A percentile compares a stretch with the other conserved stretches of the same genome.
phyloP scores from a whole-genome alignment of 768 basidiomycete genomes.

The Cyclocybe cylindracea region DNA sequence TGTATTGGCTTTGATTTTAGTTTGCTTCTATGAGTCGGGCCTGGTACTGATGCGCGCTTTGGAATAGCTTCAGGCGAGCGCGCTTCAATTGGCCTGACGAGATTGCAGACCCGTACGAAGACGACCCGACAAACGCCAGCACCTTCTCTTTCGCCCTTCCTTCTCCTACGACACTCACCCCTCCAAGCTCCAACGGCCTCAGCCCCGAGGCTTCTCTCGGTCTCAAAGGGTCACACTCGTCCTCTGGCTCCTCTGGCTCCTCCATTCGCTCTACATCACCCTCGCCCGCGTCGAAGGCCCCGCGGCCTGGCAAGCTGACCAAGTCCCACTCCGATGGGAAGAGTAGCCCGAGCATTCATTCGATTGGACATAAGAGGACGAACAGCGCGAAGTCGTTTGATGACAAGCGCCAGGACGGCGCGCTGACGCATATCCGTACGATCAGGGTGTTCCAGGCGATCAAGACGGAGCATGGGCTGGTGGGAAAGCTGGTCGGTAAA shows the following conservation, averaged over 20 bases:
- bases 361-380: background rate
- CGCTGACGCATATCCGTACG: constrained; percentile 51
- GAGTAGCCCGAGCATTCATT: background rate
- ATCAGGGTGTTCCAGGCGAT: constrained; percentile 53
- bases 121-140: constrained; percentile 8
- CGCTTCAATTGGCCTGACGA: constrained; percentile 72
- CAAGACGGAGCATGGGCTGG: constrained; percentile 28
- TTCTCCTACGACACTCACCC: background rate
- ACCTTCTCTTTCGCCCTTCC: background rate
- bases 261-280: no score
- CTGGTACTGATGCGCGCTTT: constrained; percentile 5
- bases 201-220: no score
- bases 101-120: constrained; percentile 18
- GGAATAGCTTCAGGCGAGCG: constrained; percentile 59
- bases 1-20: constrained; percentile 18
- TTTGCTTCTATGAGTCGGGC: background rate
- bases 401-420: constrained; percentile 30
- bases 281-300: no score
- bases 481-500: background rate
- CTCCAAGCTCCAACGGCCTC: background rate
- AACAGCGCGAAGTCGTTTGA: constrained; percentile 20
- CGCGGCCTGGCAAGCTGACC: background rate
- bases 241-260: background rate
- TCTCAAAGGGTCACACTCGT: no score
- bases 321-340: background rate